Percentiles rank a stretch among this genome's conserved stretches.
Evolutionary conservation across 1,139 yeast genomes (phyloP).

Genomic region (Diutina neorugosa): DNA sequence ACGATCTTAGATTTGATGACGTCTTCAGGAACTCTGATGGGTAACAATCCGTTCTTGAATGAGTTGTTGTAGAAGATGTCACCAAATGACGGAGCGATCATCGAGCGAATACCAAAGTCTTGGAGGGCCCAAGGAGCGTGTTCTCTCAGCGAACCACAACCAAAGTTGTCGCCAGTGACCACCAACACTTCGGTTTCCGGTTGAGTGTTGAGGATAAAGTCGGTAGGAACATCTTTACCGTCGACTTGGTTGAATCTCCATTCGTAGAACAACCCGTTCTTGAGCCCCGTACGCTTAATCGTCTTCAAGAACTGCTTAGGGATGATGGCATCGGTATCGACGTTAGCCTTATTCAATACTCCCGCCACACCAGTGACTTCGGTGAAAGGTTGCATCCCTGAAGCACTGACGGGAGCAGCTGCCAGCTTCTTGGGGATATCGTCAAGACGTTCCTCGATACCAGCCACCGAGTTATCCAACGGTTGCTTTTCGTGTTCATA

Average conservation of each 20-base stretch:
- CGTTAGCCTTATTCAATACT: conserved; percentile 86
- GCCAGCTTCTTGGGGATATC: conserved; percentile 35
- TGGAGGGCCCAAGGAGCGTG: conserved; percentile 99
- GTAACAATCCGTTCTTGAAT: conserved; percentile 86
- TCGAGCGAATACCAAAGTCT: conserved; percentile 90
- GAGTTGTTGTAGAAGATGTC: conserved; percentile 96
- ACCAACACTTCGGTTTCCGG: conserved; percentile 76
- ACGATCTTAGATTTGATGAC: conserved; percentile 56
- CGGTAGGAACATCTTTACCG: conserved; percentile 78
- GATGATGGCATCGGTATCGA: conserved; percentile 96
- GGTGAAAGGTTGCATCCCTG: conserved; percentile 65
- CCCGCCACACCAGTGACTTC: conserved; percentile 81
- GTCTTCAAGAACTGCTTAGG: conserved; percentile 97
- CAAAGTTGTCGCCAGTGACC: conserved; percentile 94
- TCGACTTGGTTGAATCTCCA: conserved; percentile 61
- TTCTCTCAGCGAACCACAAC: conserved; percentile 98
- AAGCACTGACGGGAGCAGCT: conserved; percentile 6
- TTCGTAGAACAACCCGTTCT: conserved; percentile 82
- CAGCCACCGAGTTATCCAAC: conserved; percentile 21
- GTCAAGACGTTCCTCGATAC: conserved; percentile 35
- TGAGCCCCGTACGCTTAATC: conserved; percentile 90
- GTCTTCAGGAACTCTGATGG: conserved; percentile 76
- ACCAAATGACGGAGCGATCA: conserved; percentile 96
- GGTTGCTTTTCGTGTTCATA: conserved; percentile 60
- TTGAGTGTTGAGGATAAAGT: conserved; percentile 74